Base-by-base conservation (phyloP, 257 asterid species). In the Jacaranda mimosifolia region DNA sequence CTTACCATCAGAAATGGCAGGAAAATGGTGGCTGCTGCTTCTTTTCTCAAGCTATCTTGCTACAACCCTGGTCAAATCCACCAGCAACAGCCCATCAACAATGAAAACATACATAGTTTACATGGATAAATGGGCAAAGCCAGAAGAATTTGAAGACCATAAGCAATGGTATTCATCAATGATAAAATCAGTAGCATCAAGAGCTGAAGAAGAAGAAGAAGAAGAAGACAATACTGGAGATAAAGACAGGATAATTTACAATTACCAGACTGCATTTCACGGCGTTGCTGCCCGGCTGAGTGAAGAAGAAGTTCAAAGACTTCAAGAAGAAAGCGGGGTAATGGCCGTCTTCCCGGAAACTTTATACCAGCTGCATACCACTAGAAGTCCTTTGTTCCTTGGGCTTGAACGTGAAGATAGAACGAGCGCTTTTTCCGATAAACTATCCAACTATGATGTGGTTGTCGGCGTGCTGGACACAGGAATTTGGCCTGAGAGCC, bases 401-500 rank as follows among this genome's bases (percentile, higher is more conserved):
- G 97, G 99, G 26, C 94, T 95, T 3, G 89, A 84, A 26, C 75
- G 81, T 4, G 83, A 71, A 17, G 85, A 81, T 15, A 83, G 87
- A 76, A 83, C 77, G 2, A 83, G 74, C 72, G 39, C 80, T 9
- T 57, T 86, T 58, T 57, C 86, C 0, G 84, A 86, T 51, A 74
- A 67, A 14, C 52, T 77, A 6, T 70, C 83, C 5, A 82, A 81
- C 39, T 68, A 85, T 35, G 86, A 91, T 51, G 99, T 93, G 0
- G 83, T 95, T 0, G 91, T 95, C 4, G 99, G 98, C 0, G 97
- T 95, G 0, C 76, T 95, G 0, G 99, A 95, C 67, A 95, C 98
- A 4, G 98, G 99, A 3, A 84, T 95, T 2, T 95, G 99, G 99
- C 98, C 99, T 6, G 98, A 95, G 63, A 89, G 96, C 68, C 94